phyloP scores from a whole-genome alignment of 2,329 filamentous ascomycete species.

The Hymenoscyphus scutula region DNA sequence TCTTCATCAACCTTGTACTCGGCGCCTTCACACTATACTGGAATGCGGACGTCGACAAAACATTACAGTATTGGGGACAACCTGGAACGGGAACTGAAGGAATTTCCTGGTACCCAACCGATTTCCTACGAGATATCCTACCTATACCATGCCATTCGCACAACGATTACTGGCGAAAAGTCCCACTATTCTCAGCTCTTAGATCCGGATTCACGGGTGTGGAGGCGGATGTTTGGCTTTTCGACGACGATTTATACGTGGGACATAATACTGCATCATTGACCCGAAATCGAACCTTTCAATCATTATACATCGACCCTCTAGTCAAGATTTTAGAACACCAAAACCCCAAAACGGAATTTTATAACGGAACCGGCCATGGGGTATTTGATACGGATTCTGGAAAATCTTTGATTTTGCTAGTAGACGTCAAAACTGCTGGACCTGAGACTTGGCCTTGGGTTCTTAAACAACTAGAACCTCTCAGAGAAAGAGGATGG shows the following conservation, averaged over 20 bases:
- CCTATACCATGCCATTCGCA: slow-evolving; percentile 64
- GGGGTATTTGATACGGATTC: slow-evolving; percentile 58
- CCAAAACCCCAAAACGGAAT: slow-evolving; percentile 49
- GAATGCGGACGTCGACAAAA: slow-evolving; percentile 32
- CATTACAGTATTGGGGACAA: slow-evolving; percentile 39
- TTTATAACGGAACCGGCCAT: slow-evolving; percentile 44
- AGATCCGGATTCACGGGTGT: slow-evolving; percentile 59
- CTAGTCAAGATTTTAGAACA: slow-evolving; percentile 55
- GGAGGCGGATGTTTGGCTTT: slow-evolving; percentile 69
- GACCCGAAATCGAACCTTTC: slow-evolving; percentile 55
- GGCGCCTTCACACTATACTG: slow-evolving; percentile 35
- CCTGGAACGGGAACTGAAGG: slow-evolving; percentile 40
- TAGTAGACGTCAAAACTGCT: slow-evolving; percentile 68
- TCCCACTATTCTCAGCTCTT: slow-evolving; percentile 62
- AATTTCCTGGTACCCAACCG: slow-evolving; percentile 47
- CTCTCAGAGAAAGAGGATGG: slow-evolving; percentile 58
- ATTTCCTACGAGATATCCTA: slow-evolving; percentile 50
- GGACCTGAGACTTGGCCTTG: slow-evolving; percentile 51
- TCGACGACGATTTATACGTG: slow-evolving; percentile 56
- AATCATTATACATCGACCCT: slow-evolving; percentile 63
- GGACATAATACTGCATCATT: slow-evolving; percentile 59
- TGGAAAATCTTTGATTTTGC: slow-evolving; percentile 54
- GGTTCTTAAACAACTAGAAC: slow-evolving; percentile 54
- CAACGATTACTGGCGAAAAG: slow-evolving; percentile 67
- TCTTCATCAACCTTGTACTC: slow-evolving; percentile 38